A percentile compares a stretch with the other conserved stretches of the same genome.
Conservation (phyloP, 768 basidiomycete genomes). For the Suillus fuscotomentosus region DNA sequence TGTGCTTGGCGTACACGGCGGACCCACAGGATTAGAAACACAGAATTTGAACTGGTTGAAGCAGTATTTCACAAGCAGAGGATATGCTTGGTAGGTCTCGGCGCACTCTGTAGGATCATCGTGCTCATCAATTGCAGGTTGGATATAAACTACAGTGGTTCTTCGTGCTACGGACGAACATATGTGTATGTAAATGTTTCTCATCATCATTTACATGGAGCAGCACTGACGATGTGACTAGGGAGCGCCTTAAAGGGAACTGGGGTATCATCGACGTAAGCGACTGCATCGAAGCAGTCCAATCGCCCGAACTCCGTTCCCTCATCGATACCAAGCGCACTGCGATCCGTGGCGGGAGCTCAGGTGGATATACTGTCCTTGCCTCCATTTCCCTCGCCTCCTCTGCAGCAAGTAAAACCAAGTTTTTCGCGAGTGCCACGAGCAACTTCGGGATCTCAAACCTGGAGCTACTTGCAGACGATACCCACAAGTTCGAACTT, state of each 20-base stretch:
- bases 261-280: constrained; percentile 78
- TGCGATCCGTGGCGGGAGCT: constrained; percentile 69
- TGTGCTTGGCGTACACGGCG: constrained; percentile 66
- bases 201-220: constrained; percentile 55
- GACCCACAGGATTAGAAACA: constrained; percentile 52
- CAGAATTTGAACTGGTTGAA: constrained; percentile 54
- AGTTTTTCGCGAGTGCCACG: constrained; percentile 59
- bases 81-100: constrained; percentile 56
- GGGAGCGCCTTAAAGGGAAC: constrained; percentile 50
- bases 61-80: constrained; percentile 68
- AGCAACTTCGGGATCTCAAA: constrained; percentile 73
- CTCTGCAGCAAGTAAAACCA: constrained; percentile 59
- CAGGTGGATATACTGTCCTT: constrained; percentile 73
- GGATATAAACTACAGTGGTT: constrained; percentile 78
- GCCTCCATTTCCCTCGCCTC: constrained; percentile 40
- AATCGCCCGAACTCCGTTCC: constrained; percentile 35
- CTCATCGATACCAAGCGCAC: constrained; percentile 64
- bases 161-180: constrained; percentile 66
- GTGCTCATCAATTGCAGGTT: constrained; percentile 21
- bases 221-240: constrained; percentile 53
- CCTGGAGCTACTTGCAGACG: constrained; percentile 50
- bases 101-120: no score
- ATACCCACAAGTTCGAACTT: constrained; percentile 74
- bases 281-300: constrained; percentile 59
- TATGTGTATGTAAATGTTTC: constrained; percentile 44